Percentiles rank a stretch among this genome's conserved stretches.
Evolutionary conservation across 1,284 basidiomycete species (phyloP).

Genomic region (Pholiota adiposa): DNA sequence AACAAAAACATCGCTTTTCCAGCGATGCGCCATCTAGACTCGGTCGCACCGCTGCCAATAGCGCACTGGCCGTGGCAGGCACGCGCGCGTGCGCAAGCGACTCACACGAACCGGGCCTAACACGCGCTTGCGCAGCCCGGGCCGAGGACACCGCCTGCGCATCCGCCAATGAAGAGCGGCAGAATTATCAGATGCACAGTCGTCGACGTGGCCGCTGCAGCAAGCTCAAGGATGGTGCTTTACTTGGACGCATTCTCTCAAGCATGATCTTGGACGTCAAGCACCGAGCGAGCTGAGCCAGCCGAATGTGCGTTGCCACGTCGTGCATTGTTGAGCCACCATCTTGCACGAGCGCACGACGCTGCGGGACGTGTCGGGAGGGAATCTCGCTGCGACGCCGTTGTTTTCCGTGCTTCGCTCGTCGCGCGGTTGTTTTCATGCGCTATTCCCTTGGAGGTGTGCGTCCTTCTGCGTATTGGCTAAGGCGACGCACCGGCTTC

Average conservation of each 20-base stretch:
- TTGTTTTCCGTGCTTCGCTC: background rate
- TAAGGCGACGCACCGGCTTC: no score
- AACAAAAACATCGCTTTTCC: background rate
- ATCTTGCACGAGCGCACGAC: background rate
- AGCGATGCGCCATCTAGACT: background rate
- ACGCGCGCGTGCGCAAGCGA: background rate
- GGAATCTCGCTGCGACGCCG: background rate
- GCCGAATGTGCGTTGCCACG: background rate
- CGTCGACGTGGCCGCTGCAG: background rate
- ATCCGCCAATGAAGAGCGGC: background rate
- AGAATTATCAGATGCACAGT: background rate
- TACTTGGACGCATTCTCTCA: conserved; percentile 1
- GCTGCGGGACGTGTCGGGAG: background rate
- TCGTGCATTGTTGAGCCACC: background rate
- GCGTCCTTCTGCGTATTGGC: no score
- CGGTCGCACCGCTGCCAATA: background rate
- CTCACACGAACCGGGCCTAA: background rate
- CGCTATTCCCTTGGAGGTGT: no score
- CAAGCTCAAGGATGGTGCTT: background rate
- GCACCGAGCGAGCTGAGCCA: background rate
- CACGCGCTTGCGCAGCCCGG: background rate
- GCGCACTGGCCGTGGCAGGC: background rate
- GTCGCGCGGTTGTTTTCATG: no score
- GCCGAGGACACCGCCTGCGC: background rate
- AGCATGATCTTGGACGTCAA: background rate